These are phyloP conservation scores for Gymnopilus dilepis DNA, from an alignment of 768 basidiomycete genomes.

Conservation along the genomic window DNA sequence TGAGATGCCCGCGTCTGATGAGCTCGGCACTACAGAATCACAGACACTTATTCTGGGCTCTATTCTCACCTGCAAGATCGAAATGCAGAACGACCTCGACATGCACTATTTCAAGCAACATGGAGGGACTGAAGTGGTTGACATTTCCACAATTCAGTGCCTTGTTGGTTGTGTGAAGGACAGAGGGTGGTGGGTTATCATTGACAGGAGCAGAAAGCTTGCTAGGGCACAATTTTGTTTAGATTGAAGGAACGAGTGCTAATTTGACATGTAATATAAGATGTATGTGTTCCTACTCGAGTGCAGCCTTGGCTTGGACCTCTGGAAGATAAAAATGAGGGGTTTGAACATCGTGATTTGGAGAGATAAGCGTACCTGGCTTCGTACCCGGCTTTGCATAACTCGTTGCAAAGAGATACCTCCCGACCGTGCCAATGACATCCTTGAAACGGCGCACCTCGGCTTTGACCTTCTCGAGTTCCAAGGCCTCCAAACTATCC, in stretches of 20 bases:
- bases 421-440: too few relatives aligned
- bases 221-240: conserved; percentile 9
- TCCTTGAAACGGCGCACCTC: too few relatives aligned
- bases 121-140: conserved; percentile 29
- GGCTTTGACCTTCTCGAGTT: too few relatives aligned
- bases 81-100: conserved; percentile 13
- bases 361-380: too few relatives aligned
- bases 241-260: not conserved
- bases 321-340: too few relatives aligned
- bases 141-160: conserved; percentile 32
- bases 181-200: conserved; percentile 27
- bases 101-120: conserved; percentile 27
- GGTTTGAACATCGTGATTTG: too few relatives aligned
- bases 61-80: conserved; percentile 23
- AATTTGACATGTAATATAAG: too few relatives aligned
- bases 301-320: too few relatives aligned
- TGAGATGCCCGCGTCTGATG: conserved; percentile 18
- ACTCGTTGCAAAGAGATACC: too few relatives aligned
- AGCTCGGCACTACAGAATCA: conserved; percentile 18
- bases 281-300: too few relatives aligned
- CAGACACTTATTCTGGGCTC: conserved; percentile 31
- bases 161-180: not conserved
- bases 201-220: conserved; percentile 28
- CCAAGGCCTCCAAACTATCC: too few relatives aligned
- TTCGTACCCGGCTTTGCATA: too few relatives aligned